A percentile compares a stretch with the other conserved stretches of the same genome.
phyloP scores from a whole-genome alignment of 2,329 filamentous ascomycete species.

The Neonectria punicea region DNA sequence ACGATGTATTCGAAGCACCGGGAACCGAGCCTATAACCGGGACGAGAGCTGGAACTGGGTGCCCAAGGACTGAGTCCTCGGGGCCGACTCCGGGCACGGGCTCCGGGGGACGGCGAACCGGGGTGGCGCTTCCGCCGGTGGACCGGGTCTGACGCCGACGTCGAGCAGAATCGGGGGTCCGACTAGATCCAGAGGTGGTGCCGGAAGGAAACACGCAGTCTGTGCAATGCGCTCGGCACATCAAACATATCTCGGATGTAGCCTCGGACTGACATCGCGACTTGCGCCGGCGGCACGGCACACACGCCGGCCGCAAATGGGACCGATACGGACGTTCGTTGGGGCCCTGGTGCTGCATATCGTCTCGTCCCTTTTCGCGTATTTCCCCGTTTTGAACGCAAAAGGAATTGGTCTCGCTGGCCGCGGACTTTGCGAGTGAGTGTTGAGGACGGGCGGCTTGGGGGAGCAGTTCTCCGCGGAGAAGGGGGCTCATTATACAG shows the following conservation, averaged over 20 bases:
- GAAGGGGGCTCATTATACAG: constrained; percentile 1
- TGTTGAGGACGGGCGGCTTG: neutral
- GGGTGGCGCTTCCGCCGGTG: constrained; percentile 6
- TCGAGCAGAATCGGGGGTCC: constrained; percentile 31
- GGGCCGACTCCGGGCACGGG: neutral
- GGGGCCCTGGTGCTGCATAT: constrained; percentile 25
- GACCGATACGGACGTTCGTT: constrained; percentile 65
- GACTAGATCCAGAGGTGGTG: constrained; percentile 34
- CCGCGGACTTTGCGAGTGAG: constrained; percentile 12
- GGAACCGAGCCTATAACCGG: neutral
- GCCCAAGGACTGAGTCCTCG: constrained; percentile 1
- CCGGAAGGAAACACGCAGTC: constrained; percentile 64
- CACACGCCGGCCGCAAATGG: constrained; percentile 69
- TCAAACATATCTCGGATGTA: constrained; percentile 62
- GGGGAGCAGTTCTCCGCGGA: constrained; percentile 19
- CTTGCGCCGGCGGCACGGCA: constrained; percentile 69
- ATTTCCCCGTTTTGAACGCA: neutral
- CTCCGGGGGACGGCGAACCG: constrained; percentile 8
- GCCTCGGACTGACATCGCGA: constrained; percentile 69
- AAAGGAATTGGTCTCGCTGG: neutral
- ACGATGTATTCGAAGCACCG: neutral
- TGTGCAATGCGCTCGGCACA: constrained; percentile 68
- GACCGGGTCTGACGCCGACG: constrained; percentile 24
- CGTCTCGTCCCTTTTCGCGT: neutral
- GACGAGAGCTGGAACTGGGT: neutral